Conservation (phyloP, 257 asterid genomes). For the Scutellaria minor region DNA sequence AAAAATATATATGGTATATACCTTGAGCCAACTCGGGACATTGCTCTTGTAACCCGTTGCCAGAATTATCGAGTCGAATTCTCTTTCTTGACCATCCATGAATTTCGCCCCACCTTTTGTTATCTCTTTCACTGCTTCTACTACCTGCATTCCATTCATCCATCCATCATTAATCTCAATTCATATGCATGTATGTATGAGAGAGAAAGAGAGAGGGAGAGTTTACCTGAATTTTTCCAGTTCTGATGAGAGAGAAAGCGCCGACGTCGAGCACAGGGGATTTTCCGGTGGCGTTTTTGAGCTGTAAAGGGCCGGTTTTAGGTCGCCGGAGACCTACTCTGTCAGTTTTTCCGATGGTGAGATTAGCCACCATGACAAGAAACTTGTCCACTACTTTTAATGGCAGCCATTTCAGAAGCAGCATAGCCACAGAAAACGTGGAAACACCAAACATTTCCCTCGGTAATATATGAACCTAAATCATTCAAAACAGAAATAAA, state of each 20-base stretch:
- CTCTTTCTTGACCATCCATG: constrained; percentile 76
- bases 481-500: background rate
- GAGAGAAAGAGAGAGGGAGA: background rate
- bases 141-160: constrained; percentile 46
- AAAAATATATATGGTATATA: constrained; percentile 7
- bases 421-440: constrained; percentile 71
- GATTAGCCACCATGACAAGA: constrained; percentile 56
- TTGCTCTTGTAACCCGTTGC: constrained; percentile 98
- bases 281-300: constrained; percentile 89
- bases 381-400: constrained; percentile 72
- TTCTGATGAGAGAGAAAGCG: constrained; percentile 67
- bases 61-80: constrained; percentile 76
- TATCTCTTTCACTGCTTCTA: constrained; percentile 74
- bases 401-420: constrained; percentile 77
- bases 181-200: too few relatives aligned
- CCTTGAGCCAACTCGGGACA: constrained; percentile 95
- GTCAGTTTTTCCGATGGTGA: constrained; percentile 65
- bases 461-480: constrained; percentile 81
- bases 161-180: too few relatives aligned
- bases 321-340: constrained; percentile 77
- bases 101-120: constrained; percentile 79
- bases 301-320: constrained; percentile 85
- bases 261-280: constrained; percentile 97
- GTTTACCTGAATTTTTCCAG: constrained; percentile 75
- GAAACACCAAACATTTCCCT: constrained; percentile 88